These are phyloP conservation scores for Aspergillus quadricinctus DNA, from an alignment of 2,329 filamentous ascomycete species.

Conservation along the genomic window DNA sequence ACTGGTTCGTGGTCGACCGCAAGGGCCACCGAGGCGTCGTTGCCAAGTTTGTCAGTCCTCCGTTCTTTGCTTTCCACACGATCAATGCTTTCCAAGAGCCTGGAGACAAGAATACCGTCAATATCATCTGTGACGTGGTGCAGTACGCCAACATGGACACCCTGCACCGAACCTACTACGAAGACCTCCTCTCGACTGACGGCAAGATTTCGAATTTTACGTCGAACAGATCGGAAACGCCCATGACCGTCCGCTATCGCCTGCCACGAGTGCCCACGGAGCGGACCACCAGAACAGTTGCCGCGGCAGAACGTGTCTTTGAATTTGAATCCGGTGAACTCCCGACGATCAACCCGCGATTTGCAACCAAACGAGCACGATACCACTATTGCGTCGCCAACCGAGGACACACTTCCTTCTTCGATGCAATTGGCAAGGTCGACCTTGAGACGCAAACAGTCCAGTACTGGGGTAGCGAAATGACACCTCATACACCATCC, in stretches of 20 bases:
- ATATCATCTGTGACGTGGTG: conserved; percentile 61
- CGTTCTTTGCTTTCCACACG: conserved; percentile 72
- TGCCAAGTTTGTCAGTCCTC: conserved; percentile 60
- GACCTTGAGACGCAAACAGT: conserved; percentile 40
- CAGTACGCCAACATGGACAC: conserved; percentile 63
- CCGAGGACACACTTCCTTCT: conserved; percentile 43
- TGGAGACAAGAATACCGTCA: conserved; percentile 25
- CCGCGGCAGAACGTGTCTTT: conserved; percentile 3
- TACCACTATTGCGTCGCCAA: conserved; percentile 48
- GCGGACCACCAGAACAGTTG: conserved; percentile 6
- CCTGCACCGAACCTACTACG: conserved; percentile 65
- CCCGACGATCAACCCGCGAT: conserved; percentile 45
- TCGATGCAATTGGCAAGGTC: conserved; percentile 48
- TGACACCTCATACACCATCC: conserved; percentile 44
- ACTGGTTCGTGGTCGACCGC: conserved; percentile 71
- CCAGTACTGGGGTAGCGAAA: conserved; percentile 40
- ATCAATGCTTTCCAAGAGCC: conserved; percentile 69
- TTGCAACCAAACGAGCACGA: conserved; percentile 39
- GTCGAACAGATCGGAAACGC: conserved; percentile 24
- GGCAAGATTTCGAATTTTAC: conserved; percentile 34
- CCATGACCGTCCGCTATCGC: conserved; percentile 27
- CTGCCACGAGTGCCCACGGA: conserved; percentile 24
- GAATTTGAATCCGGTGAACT: conserved; percentile 33
- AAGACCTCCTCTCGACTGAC: conserved; percentile 55
- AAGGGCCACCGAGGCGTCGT: conserved; percentile 58